Conservation (phyloP, 345 rosid species). For the Draba incana region DNA sequence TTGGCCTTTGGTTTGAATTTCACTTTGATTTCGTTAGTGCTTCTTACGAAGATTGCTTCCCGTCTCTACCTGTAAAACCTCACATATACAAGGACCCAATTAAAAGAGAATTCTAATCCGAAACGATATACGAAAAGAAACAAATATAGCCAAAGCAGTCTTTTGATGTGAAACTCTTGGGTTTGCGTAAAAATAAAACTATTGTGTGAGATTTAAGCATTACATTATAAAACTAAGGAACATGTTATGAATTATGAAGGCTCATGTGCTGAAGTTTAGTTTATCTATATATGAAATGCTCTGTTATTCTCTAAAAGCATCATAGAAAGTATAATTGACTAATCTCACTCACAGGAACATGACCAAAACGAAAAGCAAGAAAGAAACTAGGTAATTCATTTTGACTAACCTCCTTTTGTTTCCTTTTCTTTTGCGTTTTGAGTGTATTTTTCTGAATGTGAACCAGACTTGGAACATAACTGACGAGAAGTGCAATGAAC, state of each 20-base stretch:
- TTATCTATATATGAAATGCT: neutral
- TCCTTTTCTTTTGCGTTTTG: neutral
- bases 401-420: neutral
- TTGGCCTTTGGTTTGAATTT: no score
- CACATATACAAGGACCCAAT: no score
- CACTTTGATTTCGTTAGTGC: no score
- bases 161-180: no score
- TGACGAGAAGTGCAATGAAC: constrained; percentile 1
- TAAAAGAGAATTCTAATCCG: no score
- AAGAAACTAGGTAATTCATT: neutral
- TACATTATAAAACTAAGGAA: neutral
- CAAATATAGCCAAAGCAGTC: no score
- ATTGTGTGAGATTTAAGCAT: no score
- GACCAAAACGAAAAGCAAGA: neutral
- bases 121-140: no score
- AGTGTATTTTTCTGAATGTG: no score
- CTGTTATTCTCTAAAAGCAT: neutral
- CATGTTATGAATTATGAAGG: neutral
- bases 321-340: neutral
- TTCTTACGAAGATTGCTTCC: no score
- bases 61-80: no score
- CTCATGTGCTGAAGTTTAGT: neutral
- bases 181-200: no score
- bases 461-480: constrained; percentile 28
- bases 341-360: neutral